Evolutionary conservation across 2,329 filamentous ascomycete species (phyloP).

Genomic region (Talaromyces islandicus): DNA sequence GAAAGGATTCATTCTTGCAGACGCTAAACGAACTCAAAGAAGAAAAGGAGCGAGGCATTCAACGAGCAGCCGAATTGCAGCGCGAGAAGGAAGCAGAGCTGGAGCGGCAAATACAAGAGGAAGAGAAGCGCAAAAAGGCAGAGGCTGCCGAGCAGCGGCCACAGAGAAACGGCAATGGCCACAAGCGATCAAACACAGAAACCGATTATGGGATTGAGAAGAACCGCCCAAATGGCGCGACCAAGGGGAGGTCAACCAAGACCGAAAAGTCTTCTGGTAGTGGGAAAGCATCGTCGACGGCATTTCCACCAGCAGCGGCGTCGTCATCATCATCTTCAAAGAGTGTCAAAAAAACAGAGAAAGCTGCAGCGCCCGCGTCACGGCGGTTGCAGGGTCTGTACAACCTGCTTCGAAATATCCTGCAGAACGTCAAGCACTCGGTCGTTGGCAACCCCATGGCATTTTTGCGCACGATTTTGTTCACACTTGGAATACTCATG

Average conservation of each 20-base stretch:
- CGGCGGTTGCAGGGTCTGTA: conserved; percentile 40
- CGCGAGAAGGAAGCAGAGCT: conserved; percentile 54
- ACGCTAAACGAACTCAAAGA: conserved; percentile 79
- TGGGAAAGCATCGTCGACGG: conserved; percentile 21
- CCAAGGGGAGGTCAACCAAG: conserved; percentile 22
- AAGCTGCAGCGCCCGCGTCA: conserved; percentile 22
- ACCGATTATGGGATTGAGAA: conserved; percentile 65
- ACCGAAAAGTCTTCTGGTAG: conserved; percentile 21
- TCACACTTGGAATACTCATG: conserved; percentile 70
- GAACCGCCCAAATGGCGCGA: conserved; percentile 34
- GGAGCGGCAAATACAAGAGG: conserved; percentile 40
- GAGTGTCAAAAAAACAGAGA: conserved; percentile 33
- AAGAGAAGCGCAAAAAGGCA: conserved; percentile 35
- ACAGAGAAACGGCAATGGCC: conserved; percentile 19
- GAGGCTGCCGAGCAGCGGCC: conserved; percentile 36
- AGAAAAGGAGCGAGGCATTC: conserved; percentile 69
- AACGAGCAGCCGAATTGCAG: conserved; percentile 57
- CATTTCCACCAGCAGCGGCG: conserved; percentile 24
- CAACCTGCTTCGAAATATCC: conserved; percentile 42
- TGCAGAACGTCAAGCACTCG: conserved; percentile 46
- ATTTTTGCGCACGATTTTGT: conserved; percentile 62
- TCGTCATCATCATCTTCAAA: conserved; percentile 32
- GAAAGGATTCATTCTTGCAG: conserved; percentile 79
- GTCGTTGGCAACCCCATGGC: conserved; percentile 52
- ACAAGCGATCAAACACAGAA: conserved; percentile 56